Evolutionary conservation across 148 eudicot genomes (phyloP).

Genomic region (Rhododendron mucronatum): DNA sequence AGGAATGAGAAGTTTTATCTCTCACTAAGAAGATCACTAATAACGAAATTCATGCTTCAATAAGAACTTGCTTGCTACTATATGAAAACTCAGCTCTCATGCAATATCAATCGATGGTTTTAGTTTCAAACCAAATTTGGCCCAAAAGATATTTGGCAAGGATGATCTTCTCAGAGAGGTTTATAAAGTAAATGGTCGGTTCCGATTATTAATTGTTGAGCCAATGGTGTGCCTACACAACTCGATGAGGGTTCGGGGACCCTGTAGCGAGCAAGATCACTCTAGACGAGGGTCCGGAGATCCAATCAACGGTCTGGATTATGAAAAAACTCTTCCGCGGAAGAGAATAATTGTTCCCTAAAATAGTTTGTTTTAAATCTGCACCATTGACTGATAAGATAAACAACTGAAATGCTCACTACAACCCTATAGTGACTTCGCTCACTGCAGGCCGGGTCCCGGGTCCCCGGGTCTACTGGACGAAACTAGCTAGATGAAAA

Average conservation of each 20-base stretch:
- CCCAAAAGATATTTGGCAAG: background rate
- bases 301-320: too few species aligned
- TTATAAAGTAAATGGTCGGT: background rate
- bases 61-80: background rate
- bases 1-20: background rate
- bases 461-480: background rate
- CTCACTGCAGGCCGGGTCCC: too few species aligned
- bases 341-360: too few species aligned
- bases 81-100: background rate
- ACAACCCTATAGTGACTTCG: too few species aligned
- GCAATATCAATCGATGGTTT: background rate
- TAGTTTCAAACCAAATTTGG: background rate
- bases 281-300: too few species aligned
- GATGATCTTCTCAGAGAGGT: background rate
- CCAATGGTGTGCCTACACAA: background rate
- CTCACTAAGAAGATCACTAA: background rate
- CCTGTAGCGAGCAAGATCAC: too few species aligned
- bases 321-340: too few species aligned
- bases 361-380: too few species aligned
- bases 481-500: background rate
- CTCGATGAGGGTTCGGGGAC: too few species aligned
- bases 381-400: too few species aligned
- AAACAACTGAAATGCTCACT: too few species aligned
- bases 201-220: background rate
- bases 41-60: background rate